Base-by-base conservation (phyloP, 2,329 filamentous ascomycete genomes). In the Neofusicoccum ribis region DNA sequence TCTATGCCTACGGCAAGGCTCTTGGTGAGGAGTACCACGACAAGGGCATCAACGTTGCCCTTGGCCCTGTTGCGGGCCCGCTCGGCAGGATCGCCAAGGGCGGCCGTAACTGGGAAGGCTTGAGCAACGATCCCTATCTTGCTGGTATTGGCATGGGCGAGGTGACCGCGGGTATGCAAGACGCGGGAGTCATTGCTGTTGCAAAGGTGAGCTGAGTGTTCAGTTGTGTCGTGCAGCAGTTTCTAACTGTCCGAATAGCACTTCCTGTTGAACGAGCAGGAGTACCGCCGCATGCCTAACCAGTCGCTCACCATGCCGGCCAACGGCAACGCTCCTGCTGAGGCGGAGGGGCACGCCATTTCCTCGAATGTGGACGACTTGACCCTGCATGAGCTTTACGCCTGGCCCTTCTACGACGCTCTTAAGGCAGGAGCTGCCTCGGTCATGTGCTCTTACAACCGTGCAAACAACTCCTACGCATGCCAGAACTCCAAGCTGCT, bases 21-120 rank as follows among this genome's bases (percentile, higher is more conserved):
- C 72, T 81, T 49, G 78, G 70, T 3, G 67, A 64, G 8, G 73
- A 74, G 36, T 75, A 74, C 67, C 51, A 70, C 56, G 72, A 67
- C 34, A 76, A 78, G 66, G 77, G 90, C 1, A 84, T 88, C 44
- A 87, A 92, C 72, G 82, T 92, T 63, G 87, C 86, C 68, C 81
- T 93, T 5, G 90, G 89, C 0, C 90, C 90, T 0, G 82, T 85
- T 0, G 87, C 91, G 34, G 90, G 90, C 0, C 86, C 91, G 0
- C 73, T 92, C 1, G 90, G 90, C 2, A 84, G 89, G 7, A 89
- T 91, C 71, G 75, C 76, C n/a, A 73, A 72, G 59, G 81, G 79
- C 15, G 81, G 81, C 2, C 84, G 90, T 17, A 90, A 86, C 69
- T 92, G 89, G 90, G 90, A 93, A 73, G 86, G 88, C 0, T 89